Conservation (phyloP, 2,329 filamentous ascomycete species). For the Pyrenochaeta sp. region DNA sequence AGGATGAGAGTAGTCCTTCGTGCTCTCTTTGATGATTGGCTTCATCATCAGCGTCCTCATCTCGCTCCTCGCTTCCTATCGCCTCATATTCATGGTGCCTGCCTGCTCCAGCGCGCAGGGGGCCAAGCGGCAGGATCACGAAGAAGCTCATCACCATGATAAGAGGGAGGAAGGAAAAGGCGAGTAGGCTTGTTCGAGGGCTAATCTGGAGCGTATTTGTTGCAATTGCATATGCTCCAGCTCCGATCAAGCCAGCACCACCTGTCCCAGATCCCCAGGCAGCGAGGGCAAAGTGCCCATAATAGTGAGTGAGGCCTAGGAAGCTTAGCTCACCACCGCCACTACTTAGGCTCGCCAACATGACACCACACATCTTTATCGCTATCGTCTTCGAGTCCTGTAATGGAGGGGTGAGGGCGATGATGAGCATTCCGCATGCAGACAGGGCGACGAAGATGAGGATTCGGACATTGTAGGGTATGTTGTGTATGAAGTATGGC, state of each 20-base stretch:
- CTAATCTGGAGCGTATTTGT: slow-evolving; percentile 81
- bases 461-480: slow-evolving; percentile 82
- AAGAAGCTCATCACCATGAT: slow-evolving; percentile 92
- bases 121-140: slow-evolving; percentile 74
- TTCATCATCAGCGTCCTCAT: slow-evolving; percentile 36
- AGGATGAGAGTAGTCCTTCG: slow-evolving; percentile 47
- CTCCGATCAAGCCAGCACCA: slow-evolving; percentile 85
- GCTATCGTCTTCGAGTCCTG: slow-evolving; percentile 68
- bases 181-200: slow-evolving; percentile 76
- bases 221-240: slow-evolving; percentile 84
- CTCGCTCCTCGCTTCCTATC: slow-evolving; percentile 53
- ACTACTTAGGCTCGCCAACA: slow-evolving; percentile 83
- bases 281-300: slow-evolving; percentile 84
- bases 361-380: slow-evolving; percentile 81
- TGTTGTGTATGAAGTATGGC: slow-evolving; percentile 90
- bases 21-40: slow-evolving; percentile 31
- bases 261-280: slow-evolving; percentile 94
- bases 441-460: slow-evolving; percentile 78
- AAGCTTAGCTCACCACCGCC: slow-evolving; percentile 92
- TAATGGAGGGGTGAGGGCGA: slow-evolving; percentile 77
- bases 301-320: slow-evolving; percentile 89
- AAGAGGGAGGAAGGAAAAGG: slow-evolving; percentile 79
- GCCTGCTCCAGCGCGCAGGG: slow-evolving; percentile 61
- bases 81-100: slow-evolving; percentile 63
- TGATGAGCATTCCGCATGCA: slow-evolving; percentile 84